A percentile compares a stretch with the other conserved stretches of the same genome.
These are phyloP conservation scores for Thymus mandschuricus DNA, from an alignment of 257 asterid species.

Conservation along the genomic window DNA sequence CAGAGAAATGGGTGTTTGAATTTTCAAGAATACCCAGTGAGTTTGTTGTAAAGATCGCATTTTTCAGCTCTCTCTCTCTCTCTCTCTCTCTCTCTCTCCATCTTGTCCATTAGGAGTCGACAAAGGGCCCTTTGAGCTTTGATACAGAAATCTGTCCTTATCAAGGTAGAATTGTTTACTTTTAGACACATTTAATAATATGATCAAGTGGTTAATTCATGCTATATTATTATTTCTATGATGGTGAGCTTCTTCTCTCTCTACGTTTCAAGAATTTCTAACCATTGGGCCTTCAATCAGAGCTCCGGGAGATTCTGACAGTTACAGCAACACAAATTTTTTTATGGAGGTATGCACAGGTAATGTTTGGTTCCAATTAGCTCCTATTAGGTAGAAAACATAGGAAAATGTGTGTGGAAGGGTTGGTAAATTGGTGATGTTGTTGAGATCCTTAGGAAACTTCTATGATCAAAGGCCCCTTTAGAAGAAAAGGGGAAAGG, in stretches of 20 bases:
- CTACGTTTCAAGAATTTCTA: constrained; percentile 10
- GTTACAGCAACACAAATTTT: constrained; percentile 33
- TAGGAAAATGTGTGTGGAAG: constrained; percentile 32
- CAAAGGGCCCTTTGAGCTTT: constrained; percentile 34
- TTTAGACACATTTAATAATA: constrained; percentile 3
- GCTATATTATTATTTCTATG: constrained; percentile 15
- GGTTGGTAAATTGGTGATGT: constrained; percentile 31
- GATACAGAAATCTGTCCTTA: constrained; percentile 53
- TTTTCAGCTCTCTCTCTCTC: constrained; percentile 32
- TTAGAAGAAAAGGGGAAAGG: not conserved
- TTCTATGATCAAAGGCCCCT: not conserved
- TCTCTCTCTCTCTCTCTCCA: constrained; percentile 28
- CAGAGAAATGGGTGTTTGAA: constrained; percentile 31
- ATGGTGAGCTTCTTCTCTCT: constrained; percentile 41
- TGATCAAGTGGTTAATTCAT: constrained; percentile 42
- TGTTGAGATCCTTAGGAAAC: not conserved
- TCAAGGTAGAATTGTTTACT: constrained; percentile 41
- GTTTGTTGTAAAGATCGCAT: constrained; percentile 28
- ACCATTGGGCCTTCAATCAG: constrained; percentile 34
- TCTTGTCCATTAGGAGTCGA: constrained; percentile 39
- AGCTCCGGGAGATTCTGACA: constrained; percentile 37
- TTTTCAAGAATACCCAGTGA: constrained; percentile 3
- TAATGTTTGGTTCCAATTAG: constrained; percentile 46
- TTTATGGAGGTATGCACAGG: constrained; percentile 38
- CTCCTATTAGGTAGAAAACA: constrained; percentile 48